Evolutionary conservation across 768 basidiomycete species (phyloP), one percentile per base, ranked within the genome.

Genomic region (Sporobolomyces pararoseus): DNA sequence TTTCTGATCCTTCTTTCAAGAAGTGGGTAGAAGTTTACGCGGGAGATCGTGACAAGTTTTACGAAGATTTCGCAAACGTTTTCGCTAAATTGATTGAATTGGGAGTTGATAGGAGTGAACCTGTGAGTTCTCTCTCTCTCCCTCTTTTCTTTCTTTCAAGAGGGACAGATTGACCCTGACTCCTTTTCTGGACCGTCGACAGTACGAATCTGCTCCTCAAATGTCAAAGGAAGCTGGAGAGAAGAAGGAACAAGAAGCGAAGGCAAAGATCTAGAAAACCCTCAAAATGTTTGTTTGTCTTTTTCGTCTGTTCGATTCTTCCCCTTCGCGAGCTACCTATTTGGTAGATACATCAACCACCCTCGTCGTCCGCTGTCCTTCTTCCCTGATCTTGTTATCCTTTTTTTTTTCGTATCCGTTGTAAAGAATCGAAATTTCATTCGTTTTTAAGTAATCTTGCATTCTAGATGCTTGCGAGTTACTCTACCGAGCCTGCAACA

Each of bases 1-100:
- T 85, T 72, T 86, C 88, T 79, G 94, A 97, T 82, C 92, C 90
- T 84, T 82, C 82, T 75, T 96, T 96, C 86, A 89, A 87, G 83
- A 90, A 91, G 80, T 87, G 82, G 77, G 90, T 89, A 70, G 86
- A 90, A 81, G 85, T 86, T 9, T 98, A 96, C 76, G 91, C 92
- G 34, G 84, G 89, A 31, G 85, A 88, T 78, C 85, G 88, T 78
- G 85, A 89, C 6, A 82, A 89, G 25, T 98, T 89, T 85, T 96
- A 95, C 85, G 87, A 88, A 79, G 94, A 97, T 81, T 98, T 97
- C 84, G 85, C 93, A 57, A 83, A 83, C 49, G 90, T 84, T 31
- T 85, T 93, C 66, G 77, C 85, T 50, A 87, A 85, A 72, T 85
- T 97, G 60, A 88, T 97, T 74, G 94, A 97, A 81, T 88, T 96